Percentiles rank a stretch among this genome's conserved stretches.
Evolutionary conservation across 345 rosid genomes (phyloP).

Genomic region (Citrus mangshanensis): DNA sequence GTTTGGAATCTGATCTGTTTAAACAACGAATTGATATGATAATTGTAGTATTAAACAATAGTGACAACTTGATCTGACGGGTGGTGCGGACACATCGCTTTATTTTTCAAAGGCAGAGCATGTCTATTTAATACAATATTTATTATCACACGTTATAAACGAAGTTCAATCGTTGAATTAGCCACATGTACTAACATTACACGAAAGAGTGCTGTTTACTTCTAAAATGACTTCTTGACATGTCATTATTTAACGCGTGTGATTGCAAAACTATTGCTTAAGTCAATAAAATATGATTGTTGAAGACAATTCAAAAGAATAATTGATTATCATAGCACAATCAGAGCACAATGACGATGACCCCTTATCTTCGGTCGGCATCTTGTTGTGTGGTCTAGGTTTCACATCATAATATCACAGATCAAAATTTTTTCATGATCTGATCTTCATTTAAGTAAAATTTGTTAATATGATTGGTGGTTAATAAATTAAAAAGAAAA

Average conservation of each 20-base stretch:
- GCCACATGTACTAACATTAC: too few relatives aligned
- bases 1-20: too few relatives aligned
- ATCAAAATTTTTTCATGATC: rapidly evolving
- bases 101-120: too few relatives aligned
- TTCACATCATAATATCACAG: background rate
- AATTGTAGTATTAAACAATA: too few relatives aligned
- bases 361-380: background rate
- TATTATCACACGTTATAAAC: too few relatives aligned
- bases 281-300: background rate
- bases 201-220: too few relatives aligned
- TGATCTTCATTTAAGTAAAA: rapidly evolving
- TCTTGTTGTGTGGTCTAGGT: background rate
- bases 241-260: background rate
- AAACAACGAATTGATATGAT: background rate
- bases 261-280: background rate
- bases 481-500: too few relatives aligned
- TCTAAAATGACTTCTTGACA: background rate
- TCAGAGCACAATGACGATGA: background rate
- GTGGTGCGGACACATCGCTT: background rate
- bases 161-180: too few relatives aligned
- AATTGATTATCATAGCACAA: background rate
- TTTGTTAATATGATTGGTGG: rapidly evolving
- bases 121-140: too few relatives aligned
- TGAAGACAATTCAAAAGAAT: background rate
- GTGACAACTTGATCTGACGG: background rate